phyloP scores from a whole-genome alignment of 129 eudicot genomes.

The Tagetes patula region DNA sequence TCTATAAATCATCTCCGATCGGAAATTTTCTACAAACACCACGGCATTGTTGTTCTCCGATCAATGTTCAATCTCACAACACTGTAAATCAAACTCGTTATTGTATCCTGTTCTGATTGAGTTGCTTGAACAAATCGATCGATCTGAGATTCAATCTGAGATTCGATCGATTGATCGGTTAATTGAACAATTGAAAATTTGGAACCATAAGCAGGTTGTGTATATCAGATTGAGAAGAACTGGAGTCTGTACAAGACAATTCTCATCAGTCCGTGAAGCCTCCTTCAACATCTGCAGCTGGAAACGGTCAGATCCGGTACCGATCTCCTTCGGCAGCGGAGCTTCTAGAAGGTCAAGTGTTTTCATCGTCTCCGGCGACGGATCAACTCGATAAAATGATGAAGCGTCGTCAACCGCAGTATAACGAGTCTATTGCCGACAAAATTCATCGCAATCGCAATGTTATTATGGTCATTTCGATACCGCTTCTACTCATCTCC shows the following conservation, averaged over 20 bases:
- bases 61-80: constrained; percentile 14
- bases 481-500: constrained; percentile 61
- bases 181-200: neutral
- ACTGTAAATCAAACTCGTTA: neutral
- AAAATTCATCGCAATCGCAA: constrained; percentile 59
- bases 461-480: constrained; percentile 46
- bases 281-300: constrained; percentile 46
- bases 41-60: constrained; percentile 33
- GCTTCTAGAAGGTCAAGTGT: constrained; percentile 53
- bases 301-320: constrained; percentile 88
- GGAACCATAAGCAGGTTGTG: neutral
- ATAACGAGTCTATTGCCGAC: constrained; percentile 47
- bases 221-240: constrained; percentile 41
- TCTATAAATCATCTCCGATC: constrained; percentile 14
- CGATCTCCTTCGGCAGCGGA: constrained; percentile 93
- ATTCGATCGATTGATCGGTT: constrained; percentile 25
- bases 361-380: constrained; percentile 31
- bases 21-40: neutral
- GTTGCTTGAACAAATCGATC: constrained; percentile 16
- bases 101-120: neutral
- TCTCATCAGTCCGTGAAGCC: constrained; percentile 60
- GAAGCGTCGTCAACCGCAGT: constrained; percentile 52
- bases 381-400: constrained; percentile 58
- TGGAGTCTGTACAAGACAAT: constrained; percentile 68
- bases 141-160: constrained; percentile 23